Evolutionary conservation across 768 basidiomycete genomes (phyloP).

Genomic region (Tubosaeta brunneosetosa): DNA sequence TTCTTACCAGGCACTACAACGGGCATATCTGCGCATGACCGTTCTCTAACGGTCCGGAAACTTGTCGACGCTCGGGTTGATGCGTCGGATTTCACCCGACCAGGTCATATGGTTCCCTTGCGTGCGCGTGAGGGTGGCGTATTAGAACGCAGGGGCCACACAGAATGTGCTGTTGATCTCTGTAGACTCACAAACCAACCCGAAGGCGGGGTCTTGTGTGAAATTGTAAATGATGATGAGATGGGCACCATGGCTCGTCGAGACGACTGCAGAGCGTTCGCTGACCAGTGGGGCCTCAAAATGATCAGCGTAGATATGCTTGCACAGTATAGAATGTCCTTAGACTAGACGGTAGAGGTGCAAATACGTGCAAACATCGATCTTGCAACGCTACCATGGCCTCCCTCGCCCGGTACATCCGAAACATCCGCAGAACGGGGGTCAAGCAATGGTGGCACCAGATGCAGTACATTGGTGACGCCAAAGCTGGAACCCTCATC

Average conservation of each 20-base stretch:
- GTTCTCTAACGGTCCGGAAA: slow-evolving; percentile 79
- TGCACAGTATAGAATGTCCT: slow-evolving; percentile 36
- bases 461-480: slow-evolving; percentile 91
- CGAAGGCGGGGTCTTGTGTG: slow-evolving; percentile 79
- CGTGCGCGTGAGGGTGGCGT: slow-evolving; percentile 85
- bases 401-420: slow-evolving; percentile 70
- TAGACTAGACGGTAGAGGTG: background rate
- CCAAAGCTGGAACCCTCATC: slow-evolving; percentile 74
- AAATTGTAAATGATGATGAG: slow-evolving; percentile 89
- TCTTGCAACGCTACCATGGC: slow-evolving; percentile 42
- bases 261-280: slow-evolving; percentile 90
- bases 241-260: slow-evolving; percentile 90
- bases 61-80: slow-evolving; percentile 58
- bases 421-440: slow-evolving; percentile 71
- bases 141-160: slow-evolving; percentile 86
- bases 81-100: slow-evolving; percentile 77
- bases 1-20: slow-evolving; percentile 71
- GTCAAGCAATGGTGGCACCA: slow-evolving; percentile 86
- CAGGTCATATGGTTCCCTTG: slow-evolving; percentile 94
- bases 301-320: slow-evolving; percentile 94
- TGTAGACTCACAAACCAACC: slow-evolving; percentile 66
- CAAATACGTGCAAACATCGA: slow-evolving; percentile 25
- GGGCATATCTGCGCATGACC: slow-evolving; percentile 95
- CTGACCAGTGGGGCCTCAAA: slow-evolving; percentile 83
- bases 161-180: slow-evolving; percentile 85